Conservation (phyloP, 2,329 filamentous ascomycete species). For the Aspergillus sp. region DNA sequence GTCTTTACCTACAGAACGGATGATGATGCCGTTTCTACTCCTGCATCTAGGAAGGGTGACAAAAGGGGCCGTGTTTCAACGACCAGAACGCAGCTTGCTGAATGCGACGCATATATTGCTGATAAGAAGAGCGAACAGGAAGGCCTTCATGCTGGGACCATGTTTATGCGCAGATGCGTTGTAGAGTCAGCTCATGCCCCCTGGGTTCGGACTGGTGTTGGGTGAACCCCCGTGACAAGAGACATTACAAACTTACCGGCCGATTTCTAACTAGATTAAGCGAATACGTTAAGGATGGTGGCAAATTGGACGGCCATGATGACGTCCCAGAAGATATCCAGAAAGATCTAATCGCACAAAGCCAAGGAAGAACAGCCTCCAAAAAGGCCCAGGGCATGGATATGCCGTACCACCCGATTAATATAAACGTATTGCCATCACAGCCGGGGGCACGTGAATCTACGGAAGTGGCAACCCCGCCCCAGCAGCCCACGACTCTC, state of each 20-base stretch:
- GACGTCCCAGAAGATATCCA: slow-evolving; percentile 1
- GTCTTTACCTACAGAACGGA: slow-evolving; percentile 1
- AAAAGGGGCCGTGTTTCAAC: slow-evolving; percentile 16
- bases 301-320: neutral
- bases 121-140: slow-evolving; percentile 30
- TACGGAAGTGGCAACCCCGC: no score
- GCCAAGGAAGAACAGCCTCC: neutral
- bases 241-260: slow-evolving; percentile 35
- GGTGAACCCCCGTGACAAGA: slow-evolving; percentile 38
- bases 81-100: slow-evolving; percentile 32
- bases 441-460: neutral
- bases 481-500: neutral
- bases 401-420: neutral
- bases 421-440: neutral
- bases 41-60: slow-evolving; percentile 22
- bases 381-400: neutral
- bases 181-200: slow-evolving; percentile 32
- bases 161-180: slow-evolving; percentile 37
- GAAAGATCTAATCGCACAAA: neutral
- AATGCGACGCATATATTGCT: slow-evolving; percentile 28
- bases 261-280: no score
- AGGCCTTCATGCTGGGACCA: slow-evolving; percentile 33
- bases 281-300: neutral
- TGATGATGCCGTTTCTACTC: neutral
- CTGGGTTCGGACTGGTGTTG: slow-evolving; percentile 35